Evolutionary conservation across 495 filamentous ascomycete species (phyloP), one percentile per base, ranked within the genome.

Genomic region (Neurospora tetraspora): DNA sequence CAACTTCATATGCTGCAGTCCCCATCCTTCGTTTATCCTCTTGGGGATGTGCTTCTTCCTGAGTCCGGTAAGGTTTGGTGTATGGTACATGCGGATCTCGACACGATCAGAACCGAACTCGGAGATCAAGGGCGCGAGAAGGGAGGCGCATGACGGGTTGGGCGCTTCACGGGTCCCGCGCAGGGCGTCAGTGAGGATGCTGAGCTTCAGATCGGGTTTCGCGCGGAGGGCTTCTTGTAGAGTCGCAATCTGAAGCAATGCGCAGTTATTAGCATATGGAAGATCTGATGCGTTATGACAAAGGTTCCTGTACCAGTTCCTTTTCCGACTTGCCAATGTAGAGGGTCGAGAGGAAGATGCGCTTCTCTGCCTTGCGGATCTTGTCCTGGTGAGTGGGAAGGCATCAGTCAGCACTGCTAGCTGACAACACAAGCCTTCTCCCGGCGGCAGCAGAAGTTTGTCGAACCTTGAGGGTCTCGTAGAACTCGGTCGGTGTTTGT

Each of bases 1-100:
- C 0, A 99, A 86, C 86, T 99, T 99, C 93, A 99, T 99, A 78
- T 99, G 96, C 78, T 99, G 96, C 59, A 99, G 82, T 16, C 96
- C 96, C 95, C 96, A 99, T 42, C 96, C 96, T 80, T 99, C 96
- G 76, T 99, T 99, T 78, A 98, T 93, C 11, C 96, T 88, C 74
- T 89, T 91, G 3, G 96, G 96, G 59, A 98, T 87, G 75, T 92
- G 79, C 76, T 88, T 89, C 84, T 98, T 98, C 68, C 90, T 88
- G 61, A 94, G 74, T 0, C 96, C 96, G 1, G 92, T 97, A 38
- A 99, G 82, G 75, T 98, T 99, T 3, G 96, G 96, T 1, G 96
- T 98, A 82, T 99, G 96, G 80, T 94, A 98, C 93, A 98, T 94
- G 69, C 94, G 91, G 74, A 99, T 89, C 74, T 98, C 93, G 59